A percentile compares a stretch with the other conserved stretches of the same genome.
phyloP scores from a whole-genome alignment of 108 stramenopile species.

The Fragilariopsis cylindrus region DNA sequence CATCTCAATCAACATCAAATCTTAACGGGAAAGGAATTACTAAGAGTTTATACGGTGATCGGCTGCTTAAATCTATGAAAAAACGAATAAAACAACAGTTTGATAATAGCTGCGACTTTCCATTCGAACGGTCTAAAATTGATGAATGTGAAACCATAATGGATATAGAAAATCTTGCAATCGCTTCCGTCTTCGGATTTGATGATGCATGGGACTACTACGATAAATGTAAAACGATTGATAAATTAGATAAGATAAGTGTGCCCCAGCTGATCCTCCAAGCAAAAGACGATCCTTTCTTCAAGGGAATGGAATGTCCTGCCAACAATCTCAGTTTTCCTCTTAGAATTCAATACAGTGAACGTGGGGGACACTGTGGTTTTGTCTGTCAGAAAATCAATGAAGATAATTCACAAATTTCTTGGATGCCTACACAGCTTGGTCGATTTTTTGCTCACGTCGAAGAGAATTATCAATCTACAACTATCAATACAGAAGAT shows the following conservation, averaged over 20 bases:
- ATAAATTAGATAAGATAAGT: slow-evolving; percentile 50
- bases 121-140: slow-evolving; percentile 36
- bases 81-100: slow-evolving; percentile 37
- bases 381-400: slow-evolving; percentile 32
- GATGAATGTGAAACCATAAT: slow-evolving; percentile 49
- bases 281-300: slow-evolving; percentile 83
- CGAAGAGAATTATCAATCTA: slow-evolving; percentile 16
- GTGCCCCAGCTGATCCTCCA: slow-evolving; percentile 75
- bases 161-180: slow-evolving; percentile 74
- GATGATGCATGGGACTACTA: slow-evolving; percentile 76
- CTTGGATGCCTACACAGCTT: slow-evolving; percentile 50
- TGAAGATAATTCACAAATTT: not conserved
- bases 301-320: slow-evolving; percentile 34
- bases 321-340: slow-evolving; percentile 23
- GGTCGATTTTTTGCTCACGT: slow-evolving; percentile 59
- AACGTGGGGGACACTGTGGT: slow-evolving; percentile 77
- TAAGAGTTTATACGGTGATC: slow-evolving; percentile 55
- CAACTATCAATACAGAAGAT: not conserved
- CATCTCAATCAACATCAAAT: slow-evolving; percentile 35
- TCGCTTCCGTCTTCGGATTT: slow-evolving; percentile 76
- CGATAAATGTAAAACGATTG: slow-evolving; percentile 51
- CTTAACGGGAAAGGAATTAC: slow-evolving; percentile 68
- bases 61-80: slow-evolving; percentile 50
- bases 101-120: slow-evolving; percentile 26
- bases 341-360: slow-evolving; percentile 31